phyloP scores from a whole-genome alignment of 345 rosid genomes.

The Syzygium aqueum region DNA sequence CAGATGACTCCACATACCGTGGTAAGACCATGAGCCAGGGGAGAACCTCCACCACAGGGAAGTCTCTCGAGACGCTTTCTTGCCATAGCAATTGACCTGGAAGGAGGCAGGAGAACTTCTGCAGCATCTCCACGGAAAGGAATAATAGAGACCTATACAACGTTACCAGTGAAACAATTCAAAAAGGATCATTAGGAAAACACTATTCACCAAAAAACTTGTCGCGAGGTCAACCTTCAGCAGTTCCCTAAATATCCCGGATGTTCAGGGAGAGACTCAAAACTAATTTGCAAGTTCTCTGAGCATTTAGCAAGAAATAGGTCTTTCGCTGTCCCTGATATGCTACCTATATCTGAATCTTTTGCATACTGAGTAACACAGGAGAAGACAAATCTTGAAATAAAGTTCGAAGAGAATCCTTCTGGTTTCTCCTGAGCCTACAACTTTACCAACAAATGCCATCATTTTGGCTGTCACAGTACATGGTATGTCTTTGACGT shows the following conservation, averaged over 20 bases:
- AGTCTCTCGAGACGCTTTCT: slow-evolving; percentile 95
- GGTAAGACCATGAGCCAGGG: slow-evolving; percentile 94
- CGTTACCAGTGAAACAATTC: slow-evolving; percentile 5
- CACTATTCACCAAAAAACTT: neutral
- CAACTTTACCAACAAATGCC: neutral
- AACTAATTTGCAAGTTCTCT: neutral
- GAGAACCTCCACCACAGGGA: slow-evolving; percentile 99
- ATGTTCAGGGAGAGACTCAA: neutral
- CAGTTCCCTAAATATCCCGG: neutral
- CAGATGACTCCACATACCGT: slow-evolving; percentile 39
- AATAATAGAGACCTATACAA: slow-evolving; percentile 71
- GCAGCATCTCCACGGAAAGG: slow-evolving; percentile 97
- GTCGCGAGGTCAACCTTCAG: neutral
- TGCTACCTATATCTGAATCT: neutral
- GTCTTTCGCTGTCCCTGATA: neutral
- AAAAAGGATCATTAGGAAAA: neutral
- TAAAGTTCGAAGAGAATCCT: neutral
- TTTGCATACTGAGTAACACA: neutral
- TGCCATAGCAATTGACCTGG: slow-evolving; percentile 97
- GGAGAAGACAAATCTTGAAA: neutral
- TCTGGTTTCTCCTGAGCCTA: neutral
- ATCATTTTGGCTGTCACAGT: neutral
- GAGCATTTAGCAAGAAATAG: neutral
- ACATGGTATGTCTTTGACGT: neutral
- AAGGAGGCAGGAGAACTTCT: slow-evolving; percentile 92